Base-by-base conservation (phyloP, 805 yeast genomes). In the Barnettozyma pratensis region DNA sequence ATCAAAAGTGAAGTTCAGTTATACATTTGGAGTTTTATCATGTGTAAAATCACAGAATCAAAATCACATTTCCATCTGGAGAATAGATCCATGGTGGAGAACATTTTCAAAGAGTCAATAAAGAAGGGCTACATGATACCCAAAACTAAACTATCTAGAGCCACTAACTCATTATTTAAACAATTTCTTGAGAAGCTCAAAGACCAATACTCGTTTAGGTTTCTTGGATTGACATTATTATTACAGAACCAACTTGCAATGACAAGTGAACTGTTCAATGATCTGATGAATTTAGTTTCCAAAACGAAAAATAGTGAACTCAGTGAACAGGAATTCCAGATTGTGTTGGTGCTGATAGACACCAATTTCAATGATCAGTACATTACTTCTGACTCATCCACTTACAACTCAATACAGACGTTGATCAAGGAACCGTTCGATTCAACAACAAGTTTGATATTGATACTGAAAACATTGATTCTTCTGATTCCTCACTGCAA, bases 391-490 rank as follows among this genome's bases (percentile, higher is more conserved):
- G 11, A 31, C 8, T 8, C 34, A 31, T 8, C 11, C 34, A 31
- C 8, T 2, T 3, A 31, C 11, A 19, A 10, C 8, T 10, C 37
- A 6, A 31, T 38, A 7, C 28, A 29, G 7, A 25, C n/a, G 8
- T 28, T 47, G n/a, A 30, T 47, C 3, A 30, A 30, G 6, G 28
- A 39, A 6, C 50, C 43, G 1, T 47, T 38, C 19, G 5, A 39
- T 6, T 43, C 47, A 29, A 19, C 32, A 30, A 44, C 47, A 5
- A 35, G 39, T 26, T 37, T 41, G 2, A 25, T 53, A 1, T 29
- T 53, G 5, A 37, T 47, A 5, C 12, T 58, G 19, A 60, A 60
- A 37, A 30, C 56, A 6, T 30, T 54, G 5, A 60, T 60, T 25
- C n/a, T 42, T 5, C 25, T 44, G 4, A 36, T 41, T 12, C 27